Conservation (phyloP, 106 monocot genomes). For the Alisma plantagoaquatica region DNA sequence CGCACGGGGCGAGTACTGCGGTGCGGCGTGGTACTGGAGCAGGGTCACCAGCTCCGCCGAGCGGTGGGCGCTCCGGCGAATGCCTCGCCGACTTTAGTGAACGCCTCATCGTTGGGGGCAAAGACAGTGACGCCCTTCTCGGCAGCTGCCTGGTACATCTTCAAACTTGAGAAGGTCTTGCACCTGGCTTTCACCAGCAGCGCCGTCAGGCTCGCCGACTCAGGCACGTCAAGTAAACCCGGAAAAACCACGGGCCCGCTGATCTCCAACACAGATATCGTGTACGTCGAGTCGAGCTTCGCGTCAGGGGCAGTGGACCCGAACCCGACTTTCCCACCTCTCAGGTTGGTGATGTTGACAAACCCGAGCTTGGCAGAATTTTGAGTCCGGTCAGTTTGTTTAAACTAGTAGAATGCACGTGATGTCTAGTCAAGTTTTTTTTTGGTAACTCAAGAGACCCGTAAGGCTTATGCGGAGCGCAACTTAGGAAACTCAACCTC, state of each 20-base stretch:
- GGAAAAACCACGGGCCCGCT: conserved; percentile 58
- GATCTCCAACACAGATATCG: conserved; percentile 75
- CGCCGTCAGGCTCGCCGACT: conserved; percentile 46
- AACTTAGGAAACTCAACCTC: too few relatives aligned
- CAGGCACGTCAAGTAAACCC: conserved; percentile 52
- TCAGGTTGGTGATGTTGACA: conserved; percentile 79
- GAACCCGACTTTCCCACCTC: conserved; percentile 69
- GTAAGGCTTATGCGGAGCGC: too few relatives aligned
- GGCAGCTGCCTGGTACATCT: conserved; percentile 47
- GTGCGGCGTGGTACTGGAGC: conserved; percentile 69
- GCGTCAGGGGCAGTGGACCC: conserved; percentile 42
- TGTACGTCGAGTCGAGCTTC: conserved; percentile 46
- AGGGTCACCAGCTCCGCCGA: conserved; percentile 61
- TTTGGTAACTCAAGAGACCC: too few relatives aligned
- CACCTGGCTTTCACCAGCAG: conserved; percentile 58
- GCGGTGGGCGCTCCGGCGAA: conserved; percentile 11
- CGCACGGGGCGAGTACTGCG: conserved; percentile 47
- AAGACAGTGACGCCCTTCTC: conserved; percentile 60
- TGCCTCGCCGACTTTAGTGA: conserved; percentile 21
- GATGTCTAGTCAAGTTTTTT: too few relatives aligned
- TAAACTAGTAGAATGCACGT: too few relatives aligned
- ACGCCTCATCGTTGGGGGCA: conserved; percentile 80
- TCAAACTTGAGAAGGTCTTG: conserved; percentile 60
- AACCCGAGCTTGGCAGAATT: conserved; percentile 69
- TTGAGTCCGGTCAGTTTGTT: too few relatives aligned